Conservation (phyloP, 805 yeast genomes). For the Scheffersomyces lignosus region DNA sequence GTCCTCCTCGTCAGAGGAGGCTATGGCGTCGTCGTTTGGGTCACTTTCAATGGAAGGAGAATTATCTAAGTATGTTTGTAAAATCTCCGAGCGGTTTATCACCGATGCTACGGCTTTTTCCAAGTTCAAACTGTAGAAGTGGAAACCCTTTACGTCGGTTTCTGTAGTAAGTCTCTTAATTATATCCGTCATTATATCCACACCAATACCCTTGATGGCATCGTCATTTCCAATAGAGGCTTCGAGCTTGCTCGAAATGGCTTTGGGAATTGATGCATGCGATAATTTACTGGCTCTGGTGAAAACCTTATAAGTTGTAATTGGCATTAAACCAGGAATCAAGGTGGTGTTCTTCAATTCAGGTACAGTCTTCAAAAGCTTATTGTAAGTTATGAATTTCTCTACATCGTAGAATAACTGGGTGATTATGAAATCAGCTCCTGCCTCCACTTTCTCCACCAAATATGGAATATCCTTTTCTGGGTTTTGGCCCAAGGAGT, state of each 20-base stretch:
- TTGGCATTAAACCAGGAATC: conserved; percentile 90
- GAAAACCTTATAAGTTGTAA: conserved; percentile 79
- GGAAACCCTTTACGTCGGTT: conserved; percentile 75
- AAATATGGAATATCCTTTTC: conserved; percentile 73
- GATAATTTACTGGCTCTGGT: conserved; percentile 86
- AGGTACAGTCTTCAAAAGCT: conserved; percentile 42
- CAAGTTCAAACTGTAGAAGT: conserved; percentile 87
- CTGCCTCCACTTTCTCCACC: conserved; percentile 85
- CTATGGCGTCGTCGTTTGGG: conserved; percentile 35
- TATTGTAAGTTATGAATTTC: conserved; percentile 68
- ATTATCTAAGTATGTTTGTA: conserved; percentile 46
- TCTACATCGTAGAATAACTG: conserved; percentile 89
- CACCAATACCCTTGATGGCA: conserved; percentile 78
- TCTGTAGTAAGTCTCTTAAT: conserved; percentile 54
- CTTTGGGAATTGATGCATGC: conserved; percentile 76
- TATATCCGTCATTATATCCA: conserved; percentile 66
- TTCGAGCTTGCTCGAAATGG: conserved; percentile 55
- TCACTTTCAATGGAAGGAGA: conserved; percentile 19
- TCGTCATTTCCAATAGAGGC: conserved; percentile 65
- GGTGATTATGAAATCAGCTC: conserved; percentile 91
- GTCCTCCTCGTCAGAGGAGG: conserved; percentile 40
- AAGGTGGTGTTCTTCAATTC: conserved; percentile 52
- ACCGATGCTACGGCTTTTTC: conserved; percentile 91
- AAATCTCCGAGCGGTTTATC: conserved; percentile 58
- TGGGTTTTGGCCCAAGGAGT: conserved; percentile 59